Evolutionary conservation across 2,329 filamentous ascomycete genomes (phyloP).

Genomic region (Westerdykella ornata): DNA sequence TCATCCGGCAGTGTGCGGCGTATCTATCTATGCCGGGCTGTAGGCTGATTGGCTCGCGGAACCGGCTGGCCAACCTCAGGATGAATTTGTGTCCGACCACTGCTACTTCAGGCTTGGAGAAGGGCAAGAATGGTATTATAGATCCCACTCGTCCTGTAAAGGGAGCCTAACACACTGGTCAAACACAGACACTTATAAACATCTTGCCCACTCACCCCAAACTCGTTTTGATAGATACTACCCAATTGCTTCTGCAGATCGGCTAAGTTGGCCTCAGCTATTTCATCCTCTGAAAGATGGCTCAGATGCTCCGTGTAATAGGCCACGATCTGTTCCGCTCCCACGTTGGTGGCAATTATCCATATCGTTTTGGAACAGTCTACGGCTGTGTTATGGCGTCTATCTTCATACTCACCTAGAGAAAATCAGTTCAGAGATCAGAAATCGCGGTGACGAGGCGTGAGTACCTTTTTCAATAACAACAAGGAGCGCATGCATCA

Average conservation of each 20-base stretch:
- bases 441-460: background rate
- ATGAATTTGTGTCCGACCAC: slow-evolving; percentile 42
- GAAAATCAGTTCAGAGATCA: background rate
- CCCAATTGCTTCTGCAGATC: slow-evolving; percentile 11
- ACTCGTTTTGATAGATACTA: slow-evolving; percentile 15
- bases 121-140: slow-evolving; percentile 42
- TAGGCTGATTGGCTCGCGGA: slow-evolving; percentile 22
- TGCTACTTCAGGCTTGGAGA: slow-evolving; percentile 36
- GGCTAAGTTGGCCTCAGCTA: slow-evolving; percentile 11
- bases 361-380: slow-evolving; percentile 45
- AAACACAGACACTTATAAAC: background rate
- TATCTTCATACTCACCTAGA: slow-evolving; percentile 36
- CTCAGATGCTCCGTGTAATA: slow-evolving; percentile 31
- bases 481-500: slow-evolving; percentile 41
- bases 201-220: slow-evolving; percentile 13
- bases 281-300: slow-evolving; percentile 12
- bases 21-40: background rate
- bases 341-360: slow-evolving; percentile 45
- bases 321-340: slow-evolving; percentile 36
- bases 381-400: slow-evolving; percentile 27
- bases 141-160: slow-evolving; percentile 40
- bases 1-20: background rate
- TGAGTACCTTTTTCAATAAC: slow-evolving; percentile 41
- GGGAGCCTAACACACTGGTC: slow-evolving; percentile 23
- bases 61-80: slow-evolving; percentile 28